A percentile compares a stretch with the other conserved stretches of the same genome.
Conservation (phyloP, 2,329 filamentous ascomycete species). For the Aschersonia sp. region DNA sequence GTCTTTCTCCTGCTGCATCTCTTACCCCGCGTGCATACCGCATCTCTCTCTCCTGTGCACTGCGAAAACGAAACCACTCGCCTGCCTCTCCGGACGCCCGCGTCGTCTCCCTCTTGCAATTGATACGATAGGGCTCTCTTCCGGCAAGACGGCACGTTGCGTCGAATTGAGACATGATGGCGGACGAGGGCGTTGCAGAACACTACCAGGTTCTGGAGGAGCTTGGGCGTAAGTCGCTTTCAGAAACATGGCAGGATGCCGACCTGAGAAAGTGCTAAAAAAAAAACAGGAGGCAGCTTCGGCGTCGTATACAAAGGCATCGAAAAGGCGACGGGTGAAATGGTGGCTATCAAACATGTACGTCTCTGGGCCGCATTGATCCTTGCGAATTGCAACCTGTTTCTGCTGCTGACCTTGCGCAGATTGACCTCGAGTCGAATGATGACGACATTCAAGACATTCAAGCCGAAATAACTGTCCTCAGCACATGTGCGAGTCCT, state of each 20-base stretch:
- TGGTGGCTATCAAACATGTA: conserved; percentile 94
- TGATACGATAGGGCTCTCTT: neutral
- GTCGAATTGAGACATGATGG: conserved; percentile 27
- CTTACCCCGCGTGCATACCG: no score
- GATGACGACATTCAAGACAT: conserved; percentile 98
- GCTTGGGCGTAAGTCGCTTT: conserved; percentile 61
- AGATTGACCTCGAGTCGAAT: conserved; percentile 98
- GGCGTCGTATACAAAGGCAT: conserved; percentile 95
- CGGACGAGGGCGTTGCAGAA: conserved; percentile 56
- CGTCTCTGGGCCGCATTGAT: conserved; percentile 16
- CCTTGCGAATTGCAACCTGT: no score
- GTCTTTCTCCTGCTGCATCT: no score
- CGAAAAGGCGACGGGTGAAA: conserved; percentile 76
- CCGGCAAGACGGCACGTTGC: conserved; percentile 5
- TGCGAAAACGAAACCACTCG: no score
- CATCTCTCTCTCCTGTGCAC: no score
- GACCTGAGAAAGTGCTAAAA: neutral
- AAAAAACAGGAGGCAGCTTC: conserved; percentile 67
- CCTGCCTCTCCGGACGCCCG: no score
- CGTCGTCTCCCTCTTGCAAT: no score
- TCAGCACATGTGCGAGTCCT: conserved; percentile 87
- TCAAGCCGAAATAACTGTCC: conserved; percentile 87
- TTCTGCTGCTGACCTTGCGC: neutral
- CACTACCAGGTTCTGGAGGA: conserved; percentile 94
- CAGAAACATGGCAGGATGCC: neutral